A percentile compares a stretch with the other conserved stretches of the same genome.
Conservation (phyloP, 2,329 filamentous ascomycete species). For the Trichophyton benhamiae region DNA sequence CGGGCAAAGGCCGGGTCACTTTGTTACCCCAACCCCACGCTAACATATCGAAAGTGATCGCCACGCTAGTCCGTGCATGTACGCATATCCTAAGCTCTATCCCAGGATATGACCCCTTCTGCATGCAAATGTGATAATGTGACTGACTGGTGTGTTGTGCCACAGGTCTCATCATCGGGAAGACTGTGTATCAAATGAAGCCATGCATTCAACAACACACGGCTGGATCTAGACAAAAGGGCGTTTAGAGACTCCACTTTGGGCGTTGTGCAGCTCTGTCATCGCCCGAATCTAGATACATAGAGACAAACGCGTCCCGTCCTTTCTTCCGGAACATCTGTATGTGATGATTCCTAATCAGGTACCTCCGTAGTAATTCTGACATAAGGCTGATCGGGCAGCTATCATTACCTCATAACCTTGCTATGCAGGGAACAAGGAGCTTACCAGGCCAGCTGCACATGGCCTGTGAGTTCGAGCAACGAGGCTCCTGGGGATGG, state of each 20-base stretch:
- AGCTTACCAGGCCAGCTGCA: neutral
- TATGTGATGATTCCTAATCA: neutral
- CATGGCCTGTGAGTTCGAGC: neutral
- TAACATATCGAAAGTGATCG: neutral
- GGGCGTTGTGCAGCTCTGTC: neutral
- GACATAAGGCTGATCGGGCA: neutral
- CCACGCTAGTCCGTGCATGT: neutral
- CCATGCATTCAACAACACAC: neutral
- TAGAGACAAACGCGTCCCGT: neutral
- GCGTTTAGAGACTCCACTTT: neutral
- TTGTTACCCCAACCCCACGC: neutral
- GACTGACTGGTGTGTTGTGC: neutral
- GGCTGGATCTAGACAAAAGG: neutral
- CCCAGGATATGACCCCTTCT: neutral
- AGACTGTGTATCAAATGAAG: neutral
- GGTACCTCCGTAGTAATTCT: neutral
- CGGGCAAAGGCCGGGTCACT: neutral
- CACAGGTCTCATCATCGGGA: neutral
- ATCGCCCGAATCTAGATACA: neutral
- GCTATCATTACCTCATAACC: neutral
- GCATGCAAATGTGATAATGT: constrained; percentile 3
- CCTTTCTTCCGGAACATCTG: neutral
- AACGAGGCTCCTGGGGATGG: neutral
- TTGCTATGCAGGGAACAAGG: neutral
- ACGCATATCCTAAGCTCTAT: neutral